Conservation (phyloP, 305 asterid genomes). For the Ruellia speciosa region DNA sequence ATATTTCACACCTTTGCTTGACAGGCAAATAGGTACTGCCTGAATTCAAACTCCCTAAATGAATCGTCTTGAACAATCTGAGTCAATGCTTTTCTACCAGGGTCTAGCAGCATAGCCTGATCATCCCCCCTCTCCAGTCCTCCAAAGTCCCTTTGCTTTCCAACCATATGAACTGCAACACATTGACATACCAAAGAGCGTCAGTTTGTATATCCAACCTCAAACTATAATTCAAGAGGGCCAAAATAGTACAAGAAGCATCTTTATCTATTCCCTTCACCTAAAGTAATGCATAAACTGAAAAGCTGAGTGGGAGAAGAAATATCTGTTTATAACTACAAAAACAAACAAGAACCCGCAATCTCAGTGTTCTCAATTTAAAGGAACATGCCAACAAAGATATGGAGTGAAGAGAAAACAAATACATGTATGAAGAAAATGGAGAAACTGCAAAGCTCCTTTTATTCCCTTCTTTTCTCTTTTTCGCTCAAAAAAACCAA, state of each 20-base stretch:
- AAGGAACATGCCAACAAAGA: conserved; percentile 6
- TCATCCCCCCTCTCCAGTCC: conserved; percentile 87
- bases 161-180: conserved; percentile 57
- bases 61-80: conserved; percentile 91
- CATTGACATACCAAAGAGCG: conserved; percentile 1
- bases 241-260: conserved; percentile 16
- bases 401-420: not conserved
- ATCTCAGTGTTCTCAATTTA: not conserved
- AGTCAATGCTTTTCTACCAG: conserved; percentile 58
- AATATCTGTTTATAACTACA: conserved; percentile 9
- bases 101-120: conserved; percentile 76
- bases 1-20: conserved; percentile 80
- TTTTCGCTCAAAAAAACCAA: too few relatives aligned
- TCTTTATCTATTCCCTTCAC: conserved; percentile 3
- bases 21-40: conserved; percentile 95
- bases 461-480: not conserved
- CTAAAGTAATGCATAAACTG: not conserved
- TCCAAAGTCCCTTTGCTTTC: conserved; percentile 79
- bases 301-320: conserved; percentile 13
- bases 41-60: conserved; percentile 91
- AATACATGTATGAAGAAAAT: not conserved
- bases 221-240: not conserved
- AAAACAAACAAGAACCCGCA: conserved; percentile 3
- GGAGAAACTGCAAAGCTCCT: not conserved
- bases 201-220: too few relatives aligned